phyloP scores from a whole-genome alignment of 1,284 basidiomycete genomes.

The Moesziomyces globuligerus region DNA sequence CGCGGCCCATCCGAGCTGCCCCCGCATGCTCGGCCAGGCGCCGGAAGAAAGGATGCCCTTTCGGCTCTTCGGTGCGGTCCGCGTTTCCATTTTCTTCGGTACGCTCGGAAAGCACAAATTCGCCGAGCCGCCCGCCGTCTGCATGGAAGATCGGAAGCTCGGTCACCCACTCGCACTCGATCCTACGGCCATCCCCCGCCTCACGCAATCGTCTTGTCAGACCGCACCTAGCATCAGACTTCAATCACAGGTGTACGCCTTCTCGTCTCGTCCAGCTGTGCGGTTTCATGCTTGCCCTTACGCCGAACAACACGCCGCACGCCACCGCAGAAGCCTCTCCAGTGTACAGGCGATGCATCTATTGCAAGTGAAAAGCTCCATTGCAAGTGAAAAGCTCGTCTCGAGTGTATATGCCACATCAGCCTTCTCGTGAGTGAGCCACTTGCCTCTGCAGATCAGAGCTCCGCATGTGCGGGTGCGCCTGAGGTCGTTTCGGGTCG shows the following conservation, averaged over 20 bases:
- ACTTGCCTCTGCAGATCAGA: background rate
- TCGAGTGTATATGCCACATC: no score
- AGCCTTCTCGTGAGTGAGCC: background rate
- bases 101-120: constrained; percentile 5
- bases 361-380: no score
- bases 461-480: constrained; percentile 11
- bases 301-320: no score
- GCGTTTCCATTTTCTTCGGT: constrained; percentile 1
- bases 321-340: no score
- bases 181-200: no score
- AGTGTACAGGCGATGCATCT: no score
- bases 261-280: no score
- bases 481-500: background rate
- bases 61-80: constrained; percentile 21
- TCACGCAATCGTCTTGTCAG: background rate
- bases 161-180: constrained; percentile 2
- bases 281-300: no score
- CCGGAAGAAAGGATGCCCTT: no score
- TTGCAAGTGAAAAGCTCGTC: background rate
- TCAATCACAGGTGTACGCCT: no score
- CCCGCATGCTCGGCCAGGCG: background rate
- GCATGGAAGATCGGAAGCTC: constrained; percentile 34
- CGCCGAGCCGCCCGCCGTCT: constrained; percentile 7
- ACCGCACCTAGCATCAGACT: no score
- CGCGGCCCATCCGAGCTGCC: no score